Conservation (phyloP, 2,329 filamentous ascomycete genomes). For the Emmonsia crescens region DNA sequence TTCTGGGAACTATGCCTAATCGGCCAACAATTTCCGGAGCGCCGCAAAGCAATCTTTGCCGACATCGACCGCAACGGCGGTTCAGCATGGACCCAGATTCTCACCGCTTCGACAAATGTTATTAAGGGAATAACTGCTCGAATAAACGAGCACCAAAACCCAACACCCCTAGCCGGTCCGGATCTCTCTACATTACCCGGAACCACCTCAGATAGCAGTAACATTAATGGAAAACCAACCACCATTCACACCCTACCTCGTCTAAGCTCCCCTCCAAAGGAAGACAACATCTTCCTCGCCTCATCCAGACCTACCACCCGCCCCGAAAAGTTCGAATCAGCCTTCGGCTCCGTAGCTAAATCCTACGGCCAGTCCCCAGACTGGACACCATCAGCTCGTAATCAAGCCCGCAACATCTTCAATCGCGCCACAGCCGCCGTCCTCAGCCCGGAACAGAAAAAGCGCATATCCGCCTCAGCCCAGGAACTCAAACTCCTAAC, state of each 20-base stretch:
- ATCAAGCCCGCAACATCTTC: conserved; percentile 28
- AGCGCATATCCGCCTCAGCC: conserved; percentile 26
- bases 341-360: conserved; percentile 36
- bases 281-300: conserved; percentile 38
- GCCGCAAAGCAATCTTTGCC: conserved; percentile 70
- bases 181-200: conserved; percentile 18
- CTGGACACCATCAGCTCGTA: conserved; percentile 33
- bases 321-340: conserved; percentile 28
- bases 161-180: conserved; percentile 18
- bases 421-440: conserved; percentile 30
- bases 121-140: conserved; percentile 57
- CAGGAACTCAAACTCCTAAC: conserved; percentile 31
- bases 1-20: conserved; percentile 86
- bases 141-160: conserved; percentile 51
- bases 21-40: conserved; percentile 59
- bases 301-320: conserved; percentile 27
- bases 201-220: conserved; percentile 32
- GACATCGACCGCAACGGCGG: conserved; percentile 77
- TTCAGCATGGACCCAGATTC: conserved; percentile 71
- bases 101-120: conserved; percentile 55
- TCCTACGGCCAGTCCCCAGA: conserved; percentile 36
- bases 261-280: conserved; percentile 33
- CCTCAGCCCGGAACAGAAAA: conserved; percentile 31
- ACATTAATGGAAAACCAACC: conserved; percentile 18
- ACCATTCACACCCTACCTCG: conserved; percentile 39